Base-by-base conservation (phyloP, 345 rosid species). In the Cardamine occulta region DNA sequence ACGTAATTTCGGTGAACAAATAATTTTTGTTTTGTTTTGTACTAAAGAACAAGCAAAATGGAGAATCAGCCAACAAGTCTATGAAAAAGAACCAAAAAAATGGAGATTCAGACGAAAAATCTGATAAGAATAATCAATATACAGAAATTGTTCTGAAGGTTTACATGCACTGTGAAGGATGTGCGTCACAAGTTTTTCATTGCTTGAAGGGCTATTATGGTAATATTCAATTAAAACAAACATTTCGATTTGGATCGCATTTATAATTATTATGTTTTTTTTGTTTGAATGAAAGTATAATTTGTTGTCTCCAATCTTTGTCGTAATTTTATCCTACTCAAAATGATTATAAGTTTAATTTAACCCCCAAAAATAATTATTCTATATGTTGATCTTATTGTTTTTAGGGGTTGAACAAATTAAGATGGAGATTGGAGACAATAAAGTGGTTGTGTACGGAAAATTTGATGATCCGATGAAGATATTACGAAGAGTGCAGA, bases 151-250 rank as follows among this genome's bases (percentile, higher is more conserved):
- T 87, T 14, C 45, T 88, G n/a, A 82, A 86, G 81, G 93, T 86
- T 54, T 59, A 71, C 74, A 84, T 88, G 89, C 96, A 90, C 57
- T 90, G 96, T 28, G 79, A 87, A 59, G 90, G 90, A 47, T 90
- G 96, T 57, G 84, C 84, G 1, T 63, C 75, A 4, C 83, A 82
- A 74, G 83, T 90, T 66, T 80, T 70, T 23, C 65, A 80, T 26
- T 88, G 88, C 44, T 79, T 88, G 45, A 81, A 66, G 68, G 85
- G 83, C 35, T 87, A 83, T 45, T 82, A 86, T 23, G 93, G 96
- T 90, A 69, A 72, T 74, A 6, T 1, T 14, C 5, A 12, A n/a
- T 65, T 23, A 4, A 29, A 8, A 2, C 3, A 59, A 59, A 63
- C 37, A 63, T 28, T 28, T 39, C 44, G 14, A 14, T n/a, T 47